phyloP scores from a whole-genome alignment of 2,329 filamentous ascomycete genomes.

The Penicillium sp. region DNA sequence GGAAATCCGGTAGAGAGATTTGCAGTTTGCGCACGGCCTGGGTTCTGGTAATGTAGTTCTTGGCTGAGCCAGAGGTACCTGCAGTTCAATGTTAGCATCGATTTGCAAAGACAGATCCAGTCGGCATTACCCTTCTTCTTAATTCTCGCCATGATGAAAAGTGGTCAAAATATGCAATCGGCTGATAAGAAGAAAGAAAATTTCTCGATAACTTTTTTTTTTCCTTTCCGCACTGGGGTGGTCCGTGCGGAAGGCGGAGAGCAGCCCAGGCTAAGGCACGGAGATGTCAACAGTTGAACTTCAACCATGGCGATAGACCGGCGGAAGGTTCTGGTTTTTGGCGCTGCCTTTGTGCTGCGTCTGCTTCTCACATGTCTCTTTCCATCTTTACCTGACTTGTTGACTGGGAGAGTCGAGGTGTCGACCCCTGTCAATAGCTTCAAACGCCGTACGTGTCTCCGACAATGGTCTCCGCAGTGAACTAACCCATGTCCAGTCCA shows the following conservation, averaged over 20 bases:
- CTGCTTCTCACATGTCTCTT: conserved; percentile 79
- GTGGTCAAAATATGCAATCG: conserved; percentile 23
- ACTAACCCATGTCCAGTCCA: conserved; percentile 65
- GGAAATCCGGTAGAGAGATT: conserved; percentile 94
- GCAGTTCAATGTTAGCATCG: conserved; percentile 18
- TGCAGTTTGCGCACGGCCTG: conserved; percentile 98
- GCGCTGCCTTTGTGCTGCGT: conserved; percentile 74
- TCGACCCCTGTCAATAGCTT: conserved; percentile 97
- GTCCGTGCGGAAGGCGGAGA: conserved; percentile 35
- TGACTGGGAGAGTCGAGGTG: conserved; percentile 91
- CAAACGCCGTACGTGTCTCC: conserved; percentile 71
- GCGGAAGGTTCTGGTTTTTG: conserved; percentile 69
- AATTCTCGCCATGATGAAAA: conserved; percentile 66
- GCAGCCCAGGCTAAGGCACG: conserved; percentile 7
- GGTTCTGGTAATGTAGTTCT: conserved; percentile 97
- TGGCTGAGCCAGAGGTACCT: conserved; percentile 86
- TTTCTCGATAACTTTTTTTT: conserved; percentile 42
- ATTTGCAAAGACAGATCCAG: not conserved
- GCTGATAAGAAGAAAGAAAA: conserved; percentile 40
- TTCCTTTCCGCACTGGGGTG: conserved; percentile 28
- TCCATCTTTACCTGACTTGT: conserved; percentile 77
- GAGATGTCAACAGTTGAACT: conserved; percentile 8
- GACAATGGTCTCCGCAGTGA: not conserved
- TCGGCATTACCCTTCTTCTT: conserved; percentile 76
- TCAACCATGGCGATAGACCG: conserved; percentile 55